Evolutionary conservation across 2,329 filamentous ascomycete genomes (phyloP), one percentile per base, ranked within the genome.

Genomic region (Botrytis medusae): DNA sequence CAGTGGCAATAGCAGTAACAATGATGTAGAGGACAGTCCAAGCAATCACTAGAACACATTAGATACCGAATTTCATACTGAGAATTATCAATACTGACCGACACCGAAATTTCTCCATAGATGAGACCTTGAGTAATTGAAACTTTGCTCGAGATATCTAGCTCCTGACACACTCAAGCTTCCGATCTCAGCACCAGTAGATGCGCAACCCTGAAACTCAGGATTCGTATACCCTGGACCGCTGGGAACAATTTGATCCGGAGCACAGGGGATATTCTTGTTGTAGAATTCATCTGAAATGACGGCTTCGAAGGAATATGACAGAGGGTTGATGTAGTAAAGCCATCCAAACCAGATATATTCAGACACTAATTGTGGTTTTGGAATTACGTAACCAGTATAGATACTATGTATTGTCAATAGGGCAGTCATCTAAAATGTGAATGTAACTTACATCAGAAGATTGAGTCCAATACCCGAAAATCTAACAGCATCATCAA

Each of bases 1-100:
- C 93, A 25, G 91, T 90, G 1, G 90, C 92, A 34, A 92, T 76
- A 8, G 92, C 87, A 0, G 93, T 95, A 44, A 95, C 82, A 18
- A 90, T 76, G 20, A 97, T 87, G 79, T 95, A 97, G 8, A 94
- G 86, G 1, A 93, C 85, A 1, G 89, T 88, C 76, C 93, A 96
- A 0, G 91, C 93, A 77, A 95, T 89, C 1, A 96, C 82, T 75
- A 67, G 10, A 42, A 46, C 29, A 22, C 25, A 6, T 72, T 34
- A 72, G 70, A 51, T 57, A 32, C 22, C 4, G 29, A 14, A 9
- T 16, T 10, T 61, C 8, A 29, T 18, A 16, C 18, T n/a, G n/a
- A 29, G 18, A n/a, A 37, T 67, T 10, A 42, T 25, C 9, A 40
- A 37, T 48, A 73, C 75, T 73, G 40, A 77, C 75, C 74, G 14